A percentile compares a stretch with the other conserved stretches of the same genome.
These are phyloP conservation scores for Ilex paraguariensis DNA, from an alignment of 305 asterid species.

Conservation along the genomic window DNA sequence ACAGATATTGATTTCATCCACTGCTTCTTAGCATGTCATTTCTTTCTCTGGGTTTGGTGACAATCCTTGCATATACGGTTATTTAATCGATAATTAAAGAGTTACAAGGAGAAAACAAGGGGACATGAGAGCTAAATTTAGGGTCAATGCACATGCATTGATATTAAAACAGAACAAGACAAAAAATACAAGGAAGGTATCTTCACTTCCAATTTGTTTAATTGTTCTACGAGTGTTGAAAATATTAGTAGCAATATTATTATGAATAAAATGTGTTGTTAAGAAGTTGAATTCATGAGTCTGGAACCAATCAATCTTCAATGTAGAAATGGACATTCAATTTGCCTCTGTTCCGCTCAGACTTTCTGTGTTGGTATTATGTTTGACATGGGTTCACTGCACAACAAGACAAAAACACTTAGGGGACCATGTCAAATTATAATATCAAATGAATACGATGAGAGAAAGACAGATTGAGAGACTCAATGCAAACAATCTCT, in stretches of 20 bases:
- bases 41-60: neutral
- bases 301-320: too few species aligned
- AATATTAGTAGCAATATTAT: too few species aligned
- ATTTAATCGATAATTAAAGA: neutral
- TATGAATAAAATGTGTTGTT: too few species aligned
- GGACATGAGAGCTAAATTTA: constrained; percentile 31
- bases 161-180: constrained; percentile 4
- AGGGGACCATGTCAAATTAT: constrained; percentile 10
- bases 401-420: constrained; percentile 3
- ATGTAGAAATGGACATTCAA: too few species aligned
- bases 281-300: too few species aligned
- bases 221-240: too few species aligned
- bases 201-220: too few species aligned
- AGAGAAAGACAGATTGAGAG: too few species aligned
- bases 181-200: too few species aligned
- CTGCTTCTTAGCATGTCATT: neutral
- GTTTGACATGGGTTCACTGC: too few species aligned
- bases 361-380: neutral
- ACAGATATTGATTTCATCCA: neutral
- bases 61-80: too few species aligned
- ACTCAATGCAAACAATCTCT: too few species aligned
- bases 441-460: neutral
- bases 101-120: constrained; percentile 9
- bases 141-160: constrained; percentile 33
- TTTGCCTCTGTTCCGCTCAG: neutral